Percentiles rank a stretch among this genome's conserved stretches.
Evolutionary conservation across 2,329 filamentous ascomycete genomes (phyloP).

Genomic region (Blastomyces percursus): DNA sequence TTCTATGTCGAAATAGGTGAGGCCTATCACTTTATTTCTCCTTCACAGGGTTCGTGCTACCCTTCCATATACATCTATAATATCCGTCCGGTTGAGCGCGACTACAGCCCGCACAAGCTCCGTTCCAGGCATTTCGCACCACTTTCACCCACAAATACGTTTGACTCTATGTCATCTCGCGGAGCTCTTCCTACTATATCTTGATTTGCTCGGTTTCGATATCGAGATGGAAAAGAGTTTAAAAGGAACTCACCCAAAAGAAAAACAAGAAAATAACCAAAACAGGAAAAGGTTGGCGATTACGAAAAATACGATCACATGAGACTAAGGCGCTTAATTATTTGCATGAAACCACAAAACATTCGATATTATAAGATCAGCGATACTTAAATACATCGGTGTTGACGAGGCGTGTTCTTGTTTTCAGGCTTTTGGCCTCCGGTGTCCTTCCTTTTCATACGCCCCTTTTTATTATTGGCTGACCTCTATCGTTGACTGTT

Average conservation of each 20-base stretch:
- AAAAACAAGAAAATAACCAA: not conserved
- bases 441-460: not conserved
- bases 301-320: conserved; percentile 5
- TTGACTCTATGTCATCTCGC: not conserved
- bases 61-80: not conserved
- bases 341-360: not conserved
- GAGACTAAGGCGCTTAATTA: not conserved
- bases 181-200: not conserved
- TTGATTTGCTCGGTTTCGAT: not conserved
- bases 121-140: not conserved
- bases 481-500: not conserved
- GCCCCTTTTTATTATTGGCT: not conserved
- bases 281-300: not conserved
- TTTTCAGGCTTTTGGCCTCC: not conserved
- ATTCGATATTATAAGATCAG: conserved; percentile 1
- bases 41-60: not conserved
- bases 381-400: conserved; percentile 1
- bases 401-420: not conserved
- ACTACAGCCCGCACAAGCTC: not conserved
- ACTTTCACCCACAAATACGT: not conserved
- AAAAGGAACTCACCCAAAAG: not conserved
- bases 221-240: not conserved
- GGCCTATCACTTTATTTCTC: not conserved
- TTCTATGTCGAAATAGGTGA: conserved; percentile 2
- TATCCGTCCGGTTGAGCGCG: not conserved